These are phyloP conservation scores for Cytospora mali DNA, from an alignment of 2,329 filamentous ascomycete genomes.

Conservation along the genomic window DNA sequence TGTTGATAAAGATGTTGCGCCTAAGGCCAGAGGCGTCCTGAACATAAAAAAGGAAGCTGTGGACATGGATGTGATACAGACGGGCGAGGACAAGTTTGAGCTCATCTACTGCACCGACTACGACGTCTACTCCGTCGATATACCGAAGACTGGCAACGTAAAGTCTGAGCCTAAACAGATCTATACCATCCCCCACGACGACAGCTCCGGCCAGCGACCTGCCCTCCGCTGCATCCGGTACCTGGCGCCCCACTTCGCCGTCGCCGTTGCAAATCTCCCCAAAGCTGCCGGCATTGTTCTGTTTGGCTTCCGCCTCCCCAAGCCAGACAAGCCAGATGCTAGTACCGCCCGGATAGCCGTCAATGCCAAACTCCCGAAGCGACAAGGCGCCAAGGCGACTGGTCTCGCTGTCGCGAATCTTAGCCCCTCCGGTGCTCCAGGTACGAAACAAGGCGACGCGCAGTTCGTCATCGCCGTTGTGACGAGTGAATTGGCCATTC, in stretches of 20 bases:
- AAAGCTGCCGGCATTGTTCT: constrained; percentile 60
- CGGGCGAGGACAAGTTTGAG: constrained; percentile 63
- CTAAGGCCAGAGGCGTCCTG: constrained; percentile 52
- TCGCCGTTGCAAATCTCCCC: constrained; percentile 62
- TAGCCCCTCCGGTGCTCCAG: constrained; percentile 53
- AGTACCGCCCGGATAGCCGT: constrained; percentile 55
- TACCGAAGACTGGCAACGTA: constrained; percentile 50
- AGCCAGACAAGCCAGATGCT: constrained; percentile 35
- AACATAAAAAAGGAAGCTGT: constrained; percentile 60
- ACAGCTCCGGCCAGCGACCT: constrained; percentile 46
- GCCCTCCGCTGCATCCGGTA: constrained; percentile 62
- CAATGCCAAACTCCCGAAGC: constrained; percentile 60
- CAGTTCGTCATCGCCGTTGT: constrained; percentile 83
- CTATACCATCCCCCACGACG: constrained; percentile 58
- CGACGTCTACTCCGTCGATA: constrained; percentile 69
- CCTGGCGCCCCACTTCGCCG: constrained; percentile 58
- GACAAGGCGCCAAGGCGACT: constrained; percentile 65
- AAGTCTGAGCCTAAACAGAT: constrained; percentile 51
- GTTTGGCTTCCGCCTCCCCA: constrained; percentile 58
- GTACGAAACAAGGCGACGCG: constrained; percentile 59
- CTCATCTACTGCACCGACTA: constrained; percentile 79
- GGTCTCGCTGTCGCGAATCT: constrained; percentile 78
- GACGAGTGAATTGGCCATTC: constrained; percentile 77
- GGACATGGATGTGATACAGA: constrained; percentile 71
- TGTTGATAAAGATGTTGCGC: constrained; percentile 53